Percentiles rank a stretch among this genome's conserved stretches.
phyloP scores from a whole-genome alignment of 2,329 filamentous ascomycete genomes.

The Arachnomyces sp. region DNA sequence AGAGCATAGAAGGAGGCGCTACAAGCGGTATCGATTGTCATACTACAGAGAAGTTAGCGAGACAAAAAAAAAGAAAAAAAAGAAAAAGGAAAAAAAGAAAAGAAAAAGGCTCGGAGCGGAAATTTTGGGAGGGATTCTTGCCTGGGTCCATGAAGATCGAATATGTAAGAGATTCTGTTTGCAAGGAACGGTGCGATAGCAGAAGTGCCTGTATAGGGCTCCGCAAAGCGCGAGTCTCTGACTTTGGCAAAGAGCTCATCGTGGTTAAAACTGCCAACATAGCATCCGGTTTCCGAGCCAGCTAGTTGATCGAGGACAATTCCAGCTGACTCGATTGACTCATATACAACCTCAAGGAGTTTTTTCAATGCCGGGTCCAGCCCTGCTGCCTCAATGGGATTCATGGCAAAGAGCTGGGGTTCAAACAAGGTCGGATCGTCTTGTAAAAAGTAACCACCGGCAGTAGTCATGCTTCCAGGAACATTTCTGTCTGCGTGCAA shows the following conservation, averaged over 20 bases:
- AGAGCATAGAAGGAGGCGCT: constrained; percentile 18
- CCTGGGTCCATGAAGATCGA: constrained; percentile 9
- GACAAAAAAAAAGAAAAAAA: too few species aligned
- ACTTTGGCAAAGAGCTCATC: constrained; percentile 10
- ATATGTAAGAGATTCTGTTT: constrained; percentile 7
- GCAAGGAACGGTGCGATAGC: constrained; percentile 12
- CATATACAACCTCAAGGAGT: constrained; percentile 3
- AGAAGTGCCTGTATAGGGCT: constrained; percentile 14
- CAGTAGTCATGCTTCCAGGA: constrained; percentile 25
- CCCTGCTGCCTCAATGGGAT: constrained; percentile 1
- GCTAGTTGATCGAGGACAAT: constrained; percentile 1
- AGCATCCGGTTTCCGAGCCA: constrained; percentile 10
- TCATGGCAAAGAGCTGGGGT: constrained; percentile 2
- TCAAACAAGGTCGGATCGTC: constrained; percentile 1
- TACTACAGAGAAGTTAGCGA: too few species aligned
- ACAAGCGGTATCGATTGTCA: constrained; percentile 14
- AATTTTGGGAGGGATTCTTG: constrained; percentile 17
- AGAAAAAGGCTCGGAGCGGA: too few species aligned
- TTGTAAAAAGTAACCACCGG: constrained; percentile 4
- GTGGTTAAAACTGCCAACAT: constrained; percentile 13
- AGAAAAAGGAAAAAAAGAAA: too few species aligned
- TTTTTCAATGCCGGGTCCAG: constrained; percentile 1
- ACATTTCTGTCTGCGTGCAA: constrained; percentile 22
- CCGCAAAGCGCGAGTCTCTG: constrained; percentile 11
- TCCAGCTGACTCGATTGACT: constrained; percentile 1